A percentile compares a stretch with the other conserved stretches of the same genome.
Evolutionary conservation across 2,329 filamentous ascomycete species (phyloP).

Genomic region (Venturia asperata): DNA sequence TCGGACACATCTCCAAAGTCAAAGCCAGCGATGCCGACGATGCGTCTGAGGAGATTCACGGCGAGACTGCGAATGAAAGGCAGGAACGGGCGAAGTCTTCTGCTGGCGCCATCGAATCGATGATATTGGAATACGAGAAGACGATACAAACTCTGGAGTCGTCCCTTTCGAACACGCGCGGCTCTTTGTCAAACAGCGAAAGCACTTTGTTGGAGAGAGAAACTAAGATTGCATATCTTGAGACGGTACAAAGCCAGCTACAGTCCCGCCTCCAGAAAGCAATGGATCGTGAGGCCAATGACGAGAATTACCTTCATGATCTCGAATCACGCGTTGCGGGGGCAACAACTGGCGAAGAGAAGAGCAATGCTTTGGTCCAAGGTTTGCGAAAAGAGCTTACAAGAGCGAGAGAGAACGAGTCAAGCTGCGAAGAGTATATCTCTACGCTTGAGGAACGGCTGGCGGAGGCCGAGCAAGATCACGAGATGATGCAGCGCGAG

Average conservation of each 20-base stretch:
- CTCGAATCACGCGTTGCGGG: constrained; percentile 86
- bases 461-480: constrained; percentile 91
- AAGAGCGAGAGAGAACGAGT: constrained; percentile 81
- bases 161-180: constrained; percentile 80
- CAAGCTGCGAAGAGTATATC: constrained; percentile 90
- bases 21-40: constrained; percentile 52
- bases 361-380: constrained; percentile 74
- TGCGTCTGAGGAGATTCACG: constrained; percentile 48
- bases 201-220: constrained; percentile 86
- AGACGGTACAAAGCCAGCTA: constrained; percentile 85
- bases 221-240: constrained; percentile 84
- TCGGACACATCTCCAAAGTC: constrained; percentile 84
- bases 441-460: constrained; percentile 92
- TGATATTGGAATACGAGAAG: constrained; percentile 96
- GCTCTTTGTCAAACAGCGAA: constrained; percentile 76
- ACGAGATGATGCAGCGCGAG: constrained; percentile 94
- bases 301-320: constrained; percentile 87
- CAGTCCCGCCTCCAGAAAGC: constrained; percentile 87
- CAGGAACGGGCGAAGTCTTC: constrained; percentile 94
- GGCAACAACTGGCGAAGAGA: constrained; percentile 85
- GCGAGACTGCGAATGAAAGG: constrained; percentile 75
- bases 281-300: constrained; percentile 82
- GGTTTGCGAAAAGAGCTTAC: constrained; percentile 89
- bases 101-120: constrained; percentile 89
- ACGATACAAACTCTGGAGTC: constrained; percentile 92